Base-by-base conservation (phyloP, 768 basidiomycete species). In the Stropharia rugosoannulata region DNA sequence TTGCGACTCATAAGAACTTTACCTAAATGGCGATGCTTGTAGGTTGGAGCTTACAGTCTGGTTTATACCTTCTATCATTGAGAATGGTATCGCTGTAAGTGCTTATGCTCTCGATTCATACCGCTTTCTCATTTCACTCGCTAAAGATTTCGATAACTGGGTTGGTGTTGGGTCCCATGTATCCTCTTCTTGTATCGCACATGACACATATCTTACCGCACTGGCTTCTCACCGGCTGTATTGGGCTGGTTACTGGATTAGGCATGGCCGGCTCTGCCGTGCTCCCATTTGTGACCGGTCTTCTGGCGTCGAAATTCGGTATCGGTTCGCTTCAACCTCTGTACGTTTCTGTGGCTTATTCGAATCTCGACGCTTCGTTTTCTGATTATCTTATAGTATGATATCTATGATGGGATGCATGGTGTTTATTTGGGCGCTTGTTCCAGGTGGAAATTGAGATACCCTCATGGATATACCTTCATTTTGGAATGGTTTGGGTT, bases 161-260 rank as follows among this genome's bases (percentile, higher is more conserved):
- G 11, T 57, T 90, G 10, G 68, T 90, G n/a, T 71, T 92, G 32
- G 90, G 88, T 0, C 89, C 88, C 4, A 81, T 90, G 71, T 90
- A 84, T 64, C 87, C 87, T 2, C 76, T 89, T 36, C 75, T 82
- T 7, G 83, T 93, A 77, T 87, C 86, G 61, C 81, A 88, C 43
- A 75, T 85, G 12, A 78, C 83, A 3, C 78, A 82, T 3, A 76
- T 92, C 50, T 69, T 94, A 5, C 92, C 92, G 2, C 76, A 75
- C 10, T 85, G 85, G 79, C 73, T 95, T 8, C 76, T 90, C 42
- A 80, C 76, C 40, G 82, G 78, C 16, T 75, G 80, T 8, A 80
- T 87, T 22, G 85, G 85, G 11, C 84, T 83, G 77, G 82, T 86
- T 37, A 78, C 83, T 7, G 82, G 80, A 3, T 75, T 83, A 25